Conservation (phyloP, 2,329 filamentous ascomycete genomes). For the Penicillium carneum region DNA sequence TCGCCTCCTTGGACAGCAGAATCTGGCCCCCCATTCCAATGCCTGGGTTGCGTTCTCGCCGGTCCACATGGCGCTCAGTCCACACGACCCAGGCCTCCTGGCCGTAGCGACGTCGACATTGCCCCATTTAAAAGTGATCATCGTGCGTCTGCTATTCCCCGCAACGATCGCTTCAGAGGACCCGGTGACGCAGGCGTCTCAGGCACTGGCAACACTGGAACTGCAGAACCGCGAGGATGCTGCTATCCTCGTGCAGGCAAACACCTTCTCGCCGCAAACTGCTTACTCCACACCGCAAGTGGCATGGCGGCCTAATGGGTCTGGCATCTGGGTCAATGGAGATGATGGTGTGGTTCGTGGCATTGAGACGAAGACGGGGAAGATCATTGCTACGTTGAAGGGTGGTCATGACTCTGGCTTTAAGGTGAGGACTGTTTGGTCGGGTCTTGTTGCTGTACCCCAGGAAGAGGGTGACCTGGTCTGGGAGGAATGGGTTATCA, state of each 20-base stretch:
- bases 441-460: conserved; percentile 53
- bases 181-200: conserved; percentile 57
- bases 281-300: conserved; percentile 68
- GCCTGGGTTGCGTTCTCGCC: conserved; percentile 71
- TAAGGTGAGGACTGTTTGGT: conserved; percentile 67
- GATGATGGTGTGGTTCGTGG: conserved; percentile 69
- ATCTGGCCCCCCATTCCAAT: conserved; percentile 68
- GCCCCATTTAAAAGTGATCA: conserved; percentile 68
- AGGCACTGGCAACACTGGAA: conserved; percentile 59
- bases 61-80: conserved; percentile 63
- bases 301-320: conserved; percentile 67
- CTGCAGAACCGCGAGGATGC: conserved; percentile 65
- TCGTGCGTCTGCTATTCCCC: conserved; percentile 65
- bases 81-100: conserved; percentile 61
- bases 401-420: conserved; percentile 63
- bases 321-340: conserved; percentile 69
- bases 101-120: conserved; percentile 67
- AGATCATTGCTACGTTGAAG: conserved; percentile 59
- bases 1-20: conserved; percentile 62
- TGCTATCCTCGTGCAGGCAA: conserved; percentile 66
- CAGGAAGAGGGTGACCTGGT: conserved; percentile 35
- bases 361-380: conserved; percentile 66
- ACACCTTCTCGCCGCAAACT: conserved; percentile 69
- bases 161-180: conserved; percentile 25
- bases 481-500: conserved; percentile 63